phyloP scores from a whole-genome alignment of 257 asterid genomes.

The Handroanthus guayacan region DNA sequence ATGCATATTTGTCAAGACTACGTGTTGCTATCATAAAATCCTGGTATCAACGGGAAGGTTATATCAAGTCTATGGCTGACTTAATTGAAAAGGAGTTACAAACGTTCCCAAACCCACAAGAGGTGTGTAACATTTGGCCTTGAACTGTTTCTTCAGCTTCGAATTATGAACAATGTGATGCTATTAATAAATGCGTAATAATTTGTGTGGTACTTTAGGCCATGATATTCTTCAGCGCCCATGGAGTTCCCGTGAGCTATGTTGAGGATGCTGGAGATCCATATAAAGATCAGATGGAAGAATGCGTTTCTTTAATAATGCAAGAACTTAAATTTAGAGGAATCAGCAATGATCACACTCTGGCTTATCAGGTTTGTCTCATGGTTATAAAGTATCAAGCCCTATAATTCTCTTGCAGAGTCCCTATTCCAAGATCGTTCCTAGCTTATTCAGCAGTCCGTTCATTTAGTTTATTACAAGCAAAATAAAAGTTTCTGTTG shows the following conservation, averaged over 20 bases:
- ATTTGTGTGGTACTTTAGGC: slow-evolving; percentile 49
- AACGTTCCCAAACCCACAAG: slow-evolving; percentile 62
- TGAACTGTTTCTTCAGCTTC: neutral
- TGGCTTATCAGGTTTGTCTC: slow-evolving; percentile 86
- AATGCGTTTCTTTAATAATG: slow-evolving; percentile 87
- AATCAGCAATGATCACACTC: slow-evolving; percentile 68
- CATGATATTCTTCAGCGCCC: slow-evolving; percentile 95
- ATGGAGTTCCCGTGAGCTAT: slow-evolving; percentile 95
- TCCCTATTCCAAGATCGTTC: neutral
- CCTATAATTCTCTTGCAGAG: neutral
- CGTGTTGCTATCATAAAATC: slow-evolving; percentile 92
- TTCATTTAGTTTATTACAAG: neutral
- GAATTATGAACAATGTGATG: neutral
- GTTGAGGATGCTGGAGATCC: slow-evolving; percentile 97
- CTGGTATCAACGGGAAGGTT: slow-evolving; percentile 95
- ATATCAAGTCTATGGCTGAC: slow-evolving; percentile 90
- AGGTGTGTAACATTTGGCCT: slow-evolving; percentile 52
- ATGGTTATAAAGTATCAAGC: slow-evolving; percentile 21
- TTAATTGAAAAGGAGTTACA: slow-evolving; percentile 83
- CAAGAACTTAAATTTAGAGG: slow-evolving; percentile 87
- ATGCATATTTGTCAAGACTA: slow-evolving; percentile 64
- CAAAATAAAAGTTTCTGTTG: neutral
- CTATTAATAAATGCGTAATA: neutral
- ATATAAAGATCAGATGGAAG: slow-evolving; percentile 93
- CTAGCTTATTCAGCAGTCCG: neutral